Base-by-base conservation (phyloP, 345 rosid species). In the Eucalyptus fibrosa region DNA sequence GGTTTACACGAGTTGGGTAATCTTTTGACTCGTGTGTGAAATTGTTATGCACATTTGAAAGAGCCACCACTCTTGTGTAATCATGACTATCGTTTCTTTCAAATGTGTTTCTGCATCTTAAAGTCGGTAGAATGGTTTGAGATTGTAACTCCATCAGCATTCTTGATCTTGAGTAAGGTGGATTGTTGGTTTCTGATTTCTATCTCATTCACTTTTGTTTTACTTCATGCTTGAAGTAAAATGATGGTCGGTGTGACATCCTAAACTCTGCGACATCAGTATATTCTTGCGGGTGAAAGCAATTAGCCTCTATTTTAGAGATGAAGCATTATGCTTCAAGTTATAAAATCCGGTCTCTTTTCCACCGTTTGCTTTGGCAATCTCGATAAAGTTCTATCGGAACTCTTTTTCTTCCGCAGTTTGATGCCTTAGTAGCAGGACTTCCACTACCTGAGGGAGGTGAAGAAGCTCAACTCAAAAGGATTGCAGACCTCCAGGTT, bases 401-500 rank as follows among this genome's bases (percentile, higher is more conserved):
- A 56, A 32, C 51, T 44, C n/a, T 88, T 37, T 26, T 89, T 15
- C 49, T 77, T 88, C 23, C 3, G 3, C 45, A 8, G 45, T 98
- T 98, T 92, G 99, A 96, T 94, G 98, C 96, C 55, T 93, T 98
- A 92, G 98, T 97, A 62, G 94, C 96, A 0, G 99, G 97, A 72
- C 98, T 98, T 90, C 99, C 99, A 30, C 92, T 97, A 90, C 89
- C 96, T 4, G 97, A 96, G 92, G 98, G 97, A 88, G 98, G 98
- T 50, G 99, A 97, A 93, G 98, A 96, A 93, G 98, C 95, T 92
- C 99, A 97, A 91, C 90, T 96, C 87, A 94, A 94, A 93, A 94
- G 95, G 92, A 97, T 97, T 86, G 95, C 96, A 1, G 92, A 98
- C 90, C 95, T 96, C 40, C 98, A 96, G 96, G 99, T 95, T 44